Evolutionary conservation across 495 filamentous ascomycete genomes (phyloP).

Genomic region (Penicillium riverlandense): DNA sequence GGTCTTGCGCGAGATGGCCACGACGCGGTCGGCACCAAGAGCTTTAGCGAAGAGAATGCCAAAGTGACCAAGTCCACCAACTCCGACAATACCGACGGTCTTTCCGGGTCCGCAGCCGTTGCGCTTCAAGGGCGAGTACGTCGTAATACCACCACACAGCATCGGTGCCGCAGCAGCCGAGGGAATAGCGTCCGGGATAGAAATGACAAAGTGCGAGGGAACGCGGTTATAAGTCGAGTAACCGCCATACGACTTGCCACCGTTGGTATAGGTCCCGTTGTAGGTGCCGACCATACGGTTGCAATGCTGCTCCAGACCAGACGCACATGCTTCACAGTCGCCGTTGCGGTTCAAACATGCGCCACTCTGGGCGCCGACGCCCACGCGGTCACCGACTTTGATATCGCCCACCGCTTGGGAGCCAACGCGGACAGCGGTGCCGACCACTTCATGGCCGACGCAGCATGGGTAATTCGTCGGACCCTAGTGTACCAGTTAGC

Average conservation of each 20-base stretch:
- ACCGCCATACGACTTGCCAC: constrained; percentile 54
- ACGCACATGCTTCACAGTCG: constrained; percentile 63
- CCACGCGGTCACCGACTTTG: constrained; percentile 74
- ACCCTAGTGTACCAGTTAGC: constrained; percentile 66
- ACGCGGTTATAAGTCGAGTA: constrained; percentile 70
- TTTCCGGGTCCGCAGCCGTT: constrained; percentile 75
- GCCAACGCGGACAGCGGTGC: constrained; percentile 65
- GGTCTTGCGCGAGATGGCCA: constrained; percentile 68
- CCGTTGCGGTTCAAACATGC: constrained; percentile 51
- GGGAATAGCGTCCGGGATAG: constrained; percentile 61
- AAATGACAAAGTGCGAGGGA: constrained; percentile 68
- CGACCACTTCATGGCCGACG: constrained; percentile 83
- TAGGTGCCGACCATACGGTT: constrained; percentile 59
- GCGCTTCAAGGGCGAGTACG: constrained; percentile 64
- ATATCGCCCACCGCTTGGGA: constrained; percentile 50
- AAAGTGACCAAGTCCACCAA: constrained; percentile 76
- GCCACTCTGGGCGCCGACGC: constrained; percentile 69
- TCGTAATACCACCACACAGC: constrained; percentile 80
- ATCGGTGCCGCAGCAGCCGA: constrained; percentile 68
- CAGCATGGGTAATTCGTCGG: constrained; percentile 62
- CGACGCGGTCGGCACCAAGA: constrained; percentile 64
- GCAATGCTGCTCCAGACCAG: constrained; percentile 62
- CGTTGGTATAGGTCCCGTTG: constrained; percentile 53
- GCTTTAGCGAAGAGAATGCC: constrained; percentile 55
- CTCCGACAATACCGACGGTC: constrained; percentile 71